Conservation (phyloP, 2,329 filamentous ascomycete species). For the Curvularia verruculosa region DNA sequence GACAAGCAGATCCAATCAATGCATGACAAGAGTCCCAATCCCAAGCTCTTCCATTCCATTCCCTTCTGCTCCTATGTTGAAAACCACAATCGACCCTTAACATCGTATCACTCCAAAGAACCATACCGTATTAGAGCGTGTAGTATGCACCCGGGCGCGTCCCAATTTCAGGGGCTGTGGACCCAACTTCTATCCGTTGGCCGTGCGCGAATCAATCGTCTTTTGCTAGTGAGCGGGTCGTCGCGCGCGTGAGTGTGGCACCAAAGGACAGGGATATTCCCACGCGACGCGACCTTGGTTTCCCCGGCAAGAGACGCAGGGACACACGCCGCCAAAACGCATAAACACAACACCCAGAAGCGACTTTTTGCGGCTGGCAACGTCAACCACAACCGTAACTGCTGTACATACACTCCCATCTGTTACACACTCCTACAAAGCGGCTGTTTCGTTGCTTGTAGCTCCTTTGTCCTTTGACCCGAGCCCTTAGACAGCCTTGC, state of each 20-base stretch:
- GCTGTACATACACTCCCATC: background rate
- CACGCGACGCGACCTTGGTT: constrained; percentile 15
- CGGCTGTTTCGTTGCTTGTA: background rate
- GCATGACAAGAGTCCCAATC: background rate
- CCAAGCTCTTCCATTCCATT: background rate
- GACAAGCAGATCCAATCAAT: background rate
- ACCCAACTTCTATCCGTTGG: constrained; percentile 26
- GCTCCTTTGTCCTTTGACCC: background rate
- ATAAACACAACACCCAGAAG: constrained; percentile 23
- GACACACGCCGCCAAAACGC: constrained; percentile 4
- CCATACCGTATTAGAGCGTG: background rate
- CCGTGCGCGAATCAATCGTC: constrained; percentile 3
- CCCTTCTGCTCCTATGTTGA: background rate
- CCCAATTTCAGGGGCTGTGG: constrained; percentile 11
- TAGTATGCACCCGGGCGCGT: background rate
- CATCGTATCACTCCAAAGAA: background rate
- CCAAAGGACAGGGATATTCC: constrained; percentile 20
- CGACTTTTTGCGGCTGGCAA: constrained; percentile 2
- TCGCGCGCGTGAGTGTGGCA: constrained; percentile 7
- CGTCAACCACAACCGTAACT: background rate
- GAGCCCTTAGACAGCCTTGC: background rate
- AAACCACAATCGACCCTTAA: background rate
- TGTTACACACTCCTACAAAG: constrained; percentile 1
- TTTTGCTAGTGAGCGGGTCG: constrained; percentile 5
- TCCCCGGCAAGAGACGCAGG: constrained; percentile 29